A percentile compares a stretch with the other conserved stretches of the same genome.
phyloP scores from a whole-genome alignment of 2,329 filamentous ascomycete species.

The Fusarium verrucosum region DNA sequence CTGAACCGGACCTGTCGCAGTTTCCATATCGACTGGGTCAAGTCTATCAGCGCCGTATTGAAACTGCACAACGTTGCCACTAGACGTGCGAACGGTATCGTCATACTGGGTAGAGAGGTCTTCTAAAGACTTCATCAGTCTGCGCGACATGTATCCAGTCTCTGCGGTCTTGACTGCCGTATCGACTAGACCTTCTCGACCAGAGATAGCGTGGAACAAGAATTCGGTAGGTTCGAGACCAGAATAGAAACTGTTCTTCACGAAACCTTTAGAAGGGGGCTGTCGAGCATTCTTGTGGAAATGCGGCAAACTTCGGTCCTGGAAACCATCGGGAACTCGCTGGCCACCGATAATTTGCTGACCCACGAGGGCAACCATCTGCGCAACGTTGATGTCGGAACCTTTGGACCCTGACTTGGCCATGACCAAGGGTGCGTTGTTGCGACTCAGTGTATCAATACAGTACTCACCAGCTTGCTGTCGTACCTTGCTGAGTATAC shows the following conservation, averaged over 20 bases:
- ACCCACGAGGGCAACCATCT: constrained; percentile 97
- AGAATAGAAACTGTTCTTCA: constrained; percentile 96
- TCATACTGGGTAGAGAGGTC: constrained; percentile 95
- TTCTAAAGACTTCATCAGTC: constrained; percentile 97
- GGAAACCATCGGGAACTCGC: constrained; percentile 95
- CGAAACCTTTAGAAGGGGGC: constrained; percentile 96
- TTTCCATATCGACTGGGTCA: constrained; percentile 98
- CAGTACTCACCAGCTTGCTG: constrained; percentile 90
- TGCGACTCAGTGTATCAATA: constrained; percentile 86
- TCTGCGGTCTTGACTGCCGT: constrained; percentile 99
- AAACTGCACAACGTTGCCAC: constrained; percentile 90
- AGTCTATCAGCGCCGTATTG: constrained; percentile 96
- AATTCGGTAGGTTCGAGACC: constrained; percentile 92
- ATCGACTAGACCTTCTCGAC: constrained; percentile 97
- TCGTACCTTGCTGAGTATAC: constrained; percentile 90
- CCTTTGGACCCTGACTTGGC: constrained; percentile 97
- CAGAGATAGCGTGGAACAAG: constrained; percentile 97
- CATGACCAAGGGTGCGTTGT: constrained; percentile 96
- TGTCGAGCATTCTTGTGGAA: constrained; percentile 93
- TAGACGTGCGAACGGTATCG: constrained; percentile 91
- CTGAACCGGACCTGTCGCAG: constrained; percentile 88
- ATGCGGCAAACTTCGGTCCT: constrained; percentile 92
- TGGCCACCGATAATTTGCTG: constrained; percentile 97
- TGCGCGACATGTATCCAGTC: constrained; percentile 98
- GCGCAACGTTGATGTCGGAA: constrained; percentile 96